phyloP scores from a whole-genome alignment of 306 rosid genomes.

The Mucuna pruriens region DNA sequence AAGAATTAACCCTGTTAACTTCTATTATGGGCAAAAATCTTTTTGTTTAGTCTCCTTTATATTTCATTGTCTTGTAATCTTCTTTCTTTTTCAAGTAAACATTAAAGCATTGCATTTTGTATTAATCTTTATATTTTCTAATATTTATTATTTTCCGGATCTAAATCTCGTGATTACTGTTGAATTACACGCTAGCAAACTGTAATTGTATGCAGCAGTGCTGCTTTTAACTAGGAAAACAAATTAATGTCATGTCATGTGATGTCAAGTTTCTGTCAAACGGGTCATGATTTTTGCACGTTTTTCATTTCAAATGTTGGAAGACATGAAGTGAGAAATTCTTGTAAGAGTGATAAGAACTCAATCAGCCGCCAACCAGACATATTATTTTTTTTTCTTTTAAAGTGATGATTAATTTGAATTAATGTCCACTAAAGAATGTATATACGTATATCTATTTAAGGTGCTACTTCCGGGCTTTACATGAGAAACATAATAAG shows the following conservation, averaged over 20 bases:
- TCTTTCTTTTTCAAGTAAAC: neutral
- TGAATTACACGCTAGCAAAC: neutral
- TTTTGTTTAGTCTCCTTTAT: neutral
- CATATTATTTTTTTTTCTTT: neutral
- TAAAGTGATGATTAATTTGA: neutral
- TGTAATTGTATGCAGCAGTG: neutral
- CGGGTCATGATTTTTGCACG: neutral
- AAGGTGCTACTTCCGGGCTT: constrained; percentile 22
- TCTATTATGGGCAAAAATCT: neutral
- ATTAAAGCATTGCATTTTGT: neutral
- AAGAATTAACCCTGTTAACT: neutral
- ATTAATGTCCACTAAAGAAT: neutral
- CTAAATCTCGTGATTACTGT: neutral
- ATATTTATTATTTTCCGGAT: neutral
- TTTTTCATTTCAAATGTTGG: neutral
- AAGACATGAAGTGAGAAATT: neutral
- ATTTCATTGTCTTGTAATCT: neutral
- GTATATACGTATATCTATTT: neutral
- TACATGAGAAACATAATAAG: neutral
- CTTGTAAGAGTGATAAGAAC: neutral
- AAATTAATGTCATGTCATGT: constrained; percentile 1
- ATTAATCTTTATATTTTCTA: neutral
- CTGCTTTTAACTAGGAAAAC: neutral
- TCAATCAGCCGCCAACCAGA: neutral
- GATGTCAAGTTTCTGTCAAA: neutral